Evolutionary conservation across 2,329 filamentous ascomycete genomes (phyloP).

Genomic region (Knoxdaviesia proteae): DNA sequence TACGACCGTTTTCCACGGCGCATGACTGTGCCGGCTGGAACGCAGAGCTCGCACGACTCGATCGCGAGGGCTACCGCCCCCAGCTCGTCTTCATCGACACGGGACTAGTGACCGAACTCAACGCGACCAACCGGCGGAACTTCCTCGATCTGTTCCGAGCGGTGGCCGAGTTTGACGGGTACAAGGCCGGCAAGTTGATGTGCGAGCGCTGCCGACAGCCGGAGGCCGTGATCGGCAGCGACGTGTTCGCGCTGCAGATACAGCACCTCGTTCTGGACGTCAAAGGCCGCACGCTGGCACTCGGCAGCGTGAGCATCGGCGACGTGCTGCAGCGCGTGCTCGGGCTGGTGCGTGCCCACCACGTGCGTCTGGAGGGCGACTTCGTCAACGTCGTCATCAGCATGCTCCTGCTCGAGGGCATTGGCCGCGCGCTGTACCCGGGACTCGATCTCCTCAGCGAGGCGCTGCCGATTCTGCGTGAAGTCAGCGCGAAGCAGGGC

Average conservation of each 20-base stretch:
- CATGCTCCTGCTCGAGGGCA: conserved; percentile 82
- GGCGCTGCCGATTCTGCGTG: conserved; percentile 72
- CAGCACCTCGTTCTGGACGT: conserved; percentile 84
- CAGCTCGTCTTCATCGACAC: conserved; percentile 97
- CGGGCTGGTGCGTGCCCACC: conserved; percentile 75
- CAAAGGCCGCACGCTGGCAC: conserved; percentile 73
- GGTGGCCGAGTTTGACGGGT: conserved; percentile 90
- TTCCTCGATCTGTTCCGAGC: conserved; percentile 93
- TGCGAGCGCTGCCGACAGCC: conserved; percentile 87
- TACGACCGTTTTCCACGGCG: conserved; percentile 47
- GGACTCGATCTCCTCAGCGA: conserved; percentile 70
- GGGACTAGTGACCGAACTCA: conserved; percentile 83
- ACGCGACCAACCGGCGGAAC: conserved; percentile 65
- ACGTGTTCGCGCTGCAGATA: conserved; percentile 90
- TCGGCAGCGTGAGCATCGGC: conserved; percentile 89
- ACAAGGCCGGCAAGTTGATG: conserved; percentile 88
- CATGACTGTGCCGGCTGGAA: conserved; percentile 52
- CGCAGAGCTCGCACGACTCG: conserved; percentile 52
- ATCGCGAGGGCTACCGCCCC: conserved; percentile 72
- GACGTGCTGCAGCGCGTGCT: conserved; percentile 84
- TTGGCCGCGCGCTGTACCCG: conserved; percentile 71
- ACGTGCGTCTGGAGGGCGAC: conserved; percentile 87
- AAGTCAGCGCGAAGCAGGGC: conserved; percentile 62
- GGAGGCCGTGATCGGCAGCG: conserved; percentile 67
- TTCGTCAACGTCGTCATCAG: conserved; percentile 97